Percentiles rank a stretch among this genome's conserved stretches.
Evolutionary conservation across 305 asterid species (phyloP).

Genomic region (Striga hermonthica): DNA sequence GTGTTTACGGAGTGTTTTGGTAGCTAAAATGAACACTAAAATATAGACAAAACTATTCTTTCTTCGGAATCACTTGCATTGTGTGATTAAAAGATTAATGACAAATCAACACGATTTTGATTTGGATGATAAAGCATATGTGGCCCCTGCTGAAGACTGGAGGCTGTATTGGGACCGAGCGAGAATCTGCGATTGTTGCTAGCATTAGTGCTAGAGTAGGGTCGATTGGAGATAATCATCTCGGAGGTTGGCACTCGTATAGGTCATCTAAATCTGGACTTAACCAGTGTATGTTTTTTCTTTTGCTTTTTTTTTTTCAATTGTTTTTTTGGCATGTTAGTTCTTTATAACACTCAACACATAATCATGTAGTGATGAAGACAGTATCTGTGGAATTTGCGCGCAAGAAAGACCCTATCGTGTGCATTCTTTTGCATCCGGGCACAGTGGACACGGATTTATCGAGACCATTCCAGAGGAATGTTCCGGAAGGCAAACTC

Average conservation of each 20-base stretch:
- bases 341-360: background rate
- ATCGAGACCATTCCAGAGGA: constrained; percentile 79
- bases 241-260: constrained; percentile 98
- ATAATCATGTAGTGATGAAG: constrained; percentile 61
- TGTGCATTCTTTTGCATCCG: constrained; percentile 85
- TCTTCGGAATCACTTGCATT: too few species aligned
- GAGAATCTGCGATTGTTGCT: constrained; percentile 67
- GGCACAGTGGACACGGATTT: constrained; percentile 98
- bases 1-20: too few species aligned
- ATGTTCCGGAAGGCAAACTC: constrained; percentile 73
- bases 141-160: constrained; percentile 89
- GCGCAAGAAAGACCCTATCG: constrained; percentile 67
- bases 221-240: constrained; percentile 74
- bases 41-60: too few species aligned
- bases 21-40: too few species aligned
- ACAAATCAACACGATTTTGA: too few species aligned
- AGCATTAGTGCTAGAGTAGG: constrained; percentile 91
- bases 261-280: constrained; percentile 83
- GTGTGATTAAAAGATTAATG: too few species aligned
- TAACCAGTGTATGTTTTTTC: constrained; percentile 60
- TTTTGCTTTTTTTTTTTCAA: background rate
- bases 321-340: background rate
- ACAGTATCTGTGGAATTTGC: constrained; percentile 66
- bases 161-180: constrained; percentile 61
- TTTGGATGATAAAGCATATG: constrained; percentile 54